Evolutionary conservation across 2,329 filamentous ascomycete genomes (phyloP), one percentile per base, ranked within the genome.

Genomic region (Alternaria gaisen): DNA sequence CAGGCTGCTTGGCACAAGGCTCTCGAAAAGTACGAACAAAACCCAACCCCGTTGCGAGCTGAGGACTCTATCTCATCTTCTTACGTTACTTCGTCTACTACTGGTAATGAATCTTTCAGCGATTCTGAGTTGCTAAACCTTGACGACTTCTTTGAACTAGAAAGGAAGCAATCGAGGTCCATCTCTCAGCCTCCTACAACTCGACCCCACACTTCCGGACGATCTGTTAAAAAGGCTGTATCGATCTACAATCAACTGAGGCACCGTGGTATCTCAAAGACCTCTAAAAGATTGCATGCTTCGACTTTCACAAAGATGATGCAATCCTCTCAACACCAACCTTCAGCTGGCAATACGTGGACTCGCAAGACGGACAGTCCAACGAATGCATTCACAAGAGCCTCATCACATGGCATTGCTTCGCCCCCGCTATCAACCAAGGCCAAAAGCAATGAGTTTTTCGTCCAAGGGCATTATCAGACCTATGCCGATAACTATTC

Each of bases 1-100:
- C 77, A 82, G 58, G 81, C 83, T 71, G 81, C 84, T 73, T 87
- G 86, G 85, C 81, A 81, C 66, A 82, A 83, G 74, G 84, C 84
- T 70, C 74, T 83, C 63, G 83, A 81, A 75, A 81, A 80, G 69
- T 72, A 85, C 70, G 79, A 83, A 73, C 82, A 85, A 73, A 84
- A 84, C 72, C 78, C 82, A 71, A 77, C 80, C 65, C 78, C 78
- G 60, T 72, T 76, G 67, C 63, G 68, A 55, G 64, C 61, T 26
- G 57, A 55, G 24, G 66, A 63, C 67, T 72, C 69, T 54, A 67
- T 68, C 59, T 75, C 71, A n/a, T 66, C 74, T 48, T 77, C 28
- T n/a, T 26, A 58, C 26, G 5, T 73, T 60, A 69, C 72, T 51
- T 66, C 76, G 24, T 73, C 74, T 53, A 64, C 74, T 53, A 64